phyloP scores from a whole-genome alignment of 129 eudicot genomes.

The Pseudognaphalium luteoalbum region DNA sequence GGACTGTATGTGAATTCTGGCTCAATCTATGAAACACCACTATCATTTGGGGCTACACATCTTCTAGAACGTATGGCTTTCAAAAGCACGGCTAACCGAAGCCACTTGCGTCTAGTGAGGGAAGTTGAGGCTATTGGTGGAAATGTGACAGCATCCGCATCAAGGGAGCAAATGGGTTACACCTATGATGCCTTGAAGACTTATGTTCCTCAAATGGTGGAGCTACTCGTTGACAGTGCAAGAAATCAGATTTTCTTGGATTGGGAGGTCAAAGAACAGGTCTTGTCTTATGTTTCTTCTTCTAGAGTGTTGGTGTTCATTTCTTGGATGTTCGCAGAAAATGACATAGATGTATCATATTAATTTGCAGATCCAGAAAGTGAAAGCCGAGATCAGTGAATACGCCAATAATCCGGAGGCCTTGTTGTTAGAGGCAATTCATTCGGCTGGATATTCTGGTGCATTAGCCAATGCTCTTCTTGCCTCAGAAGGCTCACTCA shows the following conservation, averaged over 20 bases:
- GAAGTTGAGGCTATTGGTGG: constrained; percentile 98
- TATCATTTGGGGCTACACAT: constrained; percentile 69
- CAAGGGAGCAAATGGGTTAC: constrained; percentile 89
- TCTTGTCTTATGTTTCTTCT: constrained; percentile 6
- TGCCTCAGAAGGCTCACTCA: constrained; percentile 69
- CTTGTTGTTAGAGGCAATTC: constrained; percentile 79
- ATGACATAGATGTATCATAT: not conserved
- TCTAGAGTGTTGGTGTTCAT: not conserved
- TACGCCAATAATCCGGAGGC: constrained; percentile 64
- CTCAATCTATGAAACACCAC: constrained; percentile 78
- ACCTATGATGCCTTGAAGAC: constrained; percentile 78
- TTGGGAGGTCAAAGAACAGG: constrained; percentile 94
- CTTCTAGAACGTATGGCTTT: constrained; percentile 95
- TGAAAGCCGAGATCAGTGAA: constrained; percentile 67
- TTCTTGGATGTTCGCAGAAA: not conserved
- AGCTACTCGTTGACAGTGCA: constrained; percentile 72
- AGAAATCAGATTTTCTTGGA: constrained; percentile 89
- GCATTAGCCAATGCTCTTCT: constrained; percentile 64
- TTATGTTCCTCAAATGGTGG: constrained; percentile 87
- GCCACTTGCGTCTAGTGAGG: constrained; percentile 78
- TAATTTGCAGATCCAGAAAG: constrained; percentile 58
- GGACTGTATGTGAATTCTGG: constrained; percentile 82
- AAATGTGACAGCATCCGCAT: constrained; percentile 62
- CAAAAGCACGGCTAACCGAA: constrained; percentile 80
- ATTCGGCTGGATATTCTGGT: constrained; percentile 87